Base-by-base conservation (phyloP, 1,284 basidiomycete genomes). In the Ustilago sp. region DNA sequence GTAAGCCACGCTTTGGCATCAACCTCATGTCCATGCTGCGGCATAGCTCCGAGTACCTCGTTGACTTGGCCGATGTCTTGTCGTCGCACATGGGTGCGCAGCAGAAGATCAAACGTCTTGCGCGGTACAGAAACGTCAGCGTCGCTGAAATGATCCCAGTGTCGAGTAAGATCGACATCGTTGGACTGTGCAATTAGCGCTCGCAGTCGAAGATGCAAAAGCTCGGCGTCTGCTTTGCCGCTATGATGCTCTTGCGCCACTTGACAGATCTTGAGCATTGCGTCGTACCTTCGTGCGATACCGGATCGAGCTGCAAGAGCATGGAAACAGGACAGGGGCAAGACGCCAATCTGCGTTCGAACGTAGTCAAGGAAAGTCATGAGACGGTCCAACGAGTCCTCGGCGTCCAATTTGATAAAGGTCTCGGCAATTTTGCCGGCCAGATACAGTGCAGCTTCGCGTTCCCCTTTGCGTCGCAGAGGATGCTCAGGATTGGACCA, bases 1-100 rank as follows among this genome's bases (percentile, higher is more conserved):
- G 68, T 71, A n/a, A 76, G 65, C 73, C 73, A 76, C 12, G 62
- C 68, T 35, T 50, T 51, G 15, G 73, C 73, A 45, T 70, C 65
- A 13, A 76, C 45, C 39, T 58, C 39, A 52, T 76, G 50, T 19
- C 64, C 64, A 47, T 71, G 61, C 63, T 61, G 43, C 4, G 60
- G 57, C 73, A 76, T 76, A 2, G 68, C 64, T 48, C 58, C 54
- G 2, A 76, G 68, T 51, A 76, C 73, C 7, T 71, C 34, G 23
- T 76, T 70, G 63, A 68, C 65, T 50, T 76, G 68, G 8, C n/a
- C 54, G 0, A 68, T 39, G 39, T 71, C 61, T 38, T 66, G 64
- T 39, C 63, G 60, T 9, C 64, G 66, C 45, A 76, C 63, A 23
- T 76, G 61, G 12, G 68, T 76, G 5, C 73, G 63, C 19, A 76